Base-by-base conservation (phyloP, 2,329 filamentous ascomycete genomes). In the Cephalotrichum gorgonifer region DNA sequence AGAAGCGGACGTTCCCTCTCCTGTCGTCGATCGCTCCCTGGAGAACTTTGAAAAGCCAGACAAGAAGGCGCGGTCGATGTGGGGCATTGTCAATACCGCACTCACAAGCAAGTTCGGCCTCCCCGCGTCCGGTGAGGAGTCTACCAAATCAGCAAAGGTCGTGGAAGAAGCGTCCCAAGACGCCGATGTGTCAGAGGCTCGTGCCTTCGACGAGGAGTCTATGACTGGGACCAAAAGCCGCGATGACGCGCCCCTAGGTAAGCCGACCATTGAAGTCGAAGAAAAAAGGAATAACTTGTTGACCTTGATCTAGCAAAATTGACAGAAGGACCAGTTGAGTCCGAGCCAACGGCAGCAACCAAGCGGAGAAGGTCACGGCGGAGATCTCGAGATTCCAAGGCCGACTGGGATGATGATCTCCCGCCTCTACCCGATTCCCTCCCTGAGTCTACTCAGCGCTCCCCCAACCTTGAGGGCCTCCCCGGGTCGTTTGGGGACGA, bases 401-500 rank as follows among this genome's bases (percentile, higher is more conserved):
- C 4, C 17, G 46, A 48, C 23, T 25, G 20, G 8, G 9, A 30
- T 31, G 26, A 8, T 38, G 15, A 48, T n/a, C 27, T 48, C 14
- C 46, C 46, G 8, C 35, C 46, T 4, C 38, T 48, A 17, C 46
- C 35, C 8, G 46, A 31, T 1, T 48, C 35, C 6, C 26, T 28
- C n/a, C 25, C 46, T 20, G 46, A 43, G n/a, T 48, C 46, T 12
- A 48, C 22, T 6, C 35, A 23, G 25, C 9, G 14, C 9, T 43
- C 25, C 9, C 46, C 46, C 26, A 31, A 33, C 17, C 39, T 22
- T 12, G 14, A 17, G 15, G 17, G 8, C 6, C 35, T 84, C 62
- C 81, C 83, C 23, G 84, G 83, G 20, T 67, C 74, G 9, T 89
- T 85, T 57, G 76, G 69, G 2, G 76, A 83, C 50, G 85, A 88